Evolutionary conservation across 2,329 filamentous ascomycete species (phyloP), one percentile per base, ranked within the genome.

Genomic region (Arthroderma uncinatum): DNA sequence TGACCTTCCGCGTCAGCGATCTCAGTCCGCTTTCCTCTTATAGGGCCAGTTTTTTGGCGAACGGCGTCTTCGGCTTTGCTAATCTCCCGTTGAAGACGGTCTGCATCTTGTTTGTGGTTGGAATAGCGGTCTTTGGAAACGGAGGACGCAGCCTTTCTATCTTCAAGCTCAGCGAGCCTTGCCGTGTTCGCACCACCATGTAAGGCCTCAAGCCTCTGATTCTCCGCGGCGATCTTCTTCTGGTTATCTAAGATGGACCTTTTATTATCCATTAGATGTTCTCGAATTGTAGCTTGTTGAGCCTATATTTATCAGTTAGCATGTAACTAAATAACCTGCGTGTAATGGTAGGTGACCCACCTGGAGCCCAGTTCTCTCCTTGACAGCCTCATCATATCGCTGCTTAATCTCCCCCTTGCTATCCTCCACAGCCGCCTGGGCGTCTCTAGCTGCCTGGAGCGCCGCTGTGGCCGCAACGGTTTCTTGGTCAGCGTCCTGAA

Each of bases 171-270:
- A 16, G 74, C 73, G 36, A 81, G 71, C 64, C 83, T 88, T 61
- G 78, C 75, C 7, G 80, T 76, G 65, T 87, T 82, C 23, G 81
- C 81, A 25, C 86, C 86, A 37, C 89, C 88, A 63, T 86, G 85
- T 1, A 82, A 79, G 47, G 83, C 79, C 44, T 81, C 78, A 6
- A 95, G 77, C 2, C 84, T 82, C 55, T 68, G 66, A 53, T 71
- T 70, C 63, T 79, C 77, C n/a, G 71, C 65, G 9, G 60, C 60
- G 30, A 84, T 79, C 12, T 79, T 73, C 28, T 67, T 60, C 56
- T 76, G 65, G 8, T 72, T 69, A 2, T 73, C 70, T 19, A 66
- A 59, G 21, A 80, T 75, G 12, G 70, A 66, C 12, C 64, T 63
- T 28, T 79, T 74, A 36, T 79, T 79, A 12, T 70, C 71, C 58